phyloP scores from a whole-genome alignment of 331 rosid species.

The Dryas integrifolia region DNA sequence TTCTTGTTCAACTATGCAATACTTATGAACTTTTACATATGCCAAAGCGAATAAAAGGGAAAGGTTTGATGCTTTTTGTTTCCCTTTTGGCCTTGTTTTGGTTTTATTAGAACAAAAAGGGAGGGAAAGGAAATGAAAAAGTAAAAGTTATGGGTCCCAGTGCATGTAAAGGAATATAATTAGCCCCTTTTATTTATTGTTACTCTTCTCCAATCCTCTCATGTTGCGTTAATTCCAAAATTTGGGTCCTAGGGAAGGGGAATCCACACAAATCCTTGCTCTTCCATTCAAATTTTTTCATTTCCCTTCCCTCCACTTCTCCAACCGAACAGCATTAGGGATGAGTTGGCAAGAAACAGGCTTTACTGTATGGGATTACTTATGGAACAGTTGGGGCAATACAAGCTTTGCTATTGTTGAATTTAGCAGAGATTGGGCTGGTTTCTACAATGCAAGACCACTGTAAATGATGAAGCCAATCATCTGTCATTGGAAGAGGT shows the following conservation, averaged over 20 bases:
- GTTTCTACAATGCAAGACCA: neutral
- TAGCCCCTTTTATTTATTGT: neutral
- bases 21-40: slow-evolving; percentile 4
- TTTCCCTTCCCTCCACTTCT: neutral
- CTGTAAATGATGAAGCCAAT: neutral
- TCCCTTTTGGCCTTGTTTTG: neutral
- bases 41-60: slow-evolving; percentile 10
- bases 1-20: slow-evolving; percentile 1
- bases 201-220: neutral
- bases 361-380: neutral
- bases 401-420: neutral
- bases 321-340: slow-evolving; percentile 1
- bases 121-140: neutral
- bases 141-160: neutral
- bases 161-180: neutral
- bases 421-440: neutral
- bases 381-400: neutral
- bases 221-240: neutral
- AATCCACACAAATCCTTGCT: neutral
- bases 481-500: neutral
- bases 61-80: slow-evolving; percentile 6
- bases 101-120: slow-evolving; percentile 12
- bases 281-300: neutral
- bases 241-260: neutral
- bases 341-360: neutral